phyloP scores from a whole-genome alignment of 495 filamentous ascomycete species.

The Glutinoglossum americanum region DNA sequence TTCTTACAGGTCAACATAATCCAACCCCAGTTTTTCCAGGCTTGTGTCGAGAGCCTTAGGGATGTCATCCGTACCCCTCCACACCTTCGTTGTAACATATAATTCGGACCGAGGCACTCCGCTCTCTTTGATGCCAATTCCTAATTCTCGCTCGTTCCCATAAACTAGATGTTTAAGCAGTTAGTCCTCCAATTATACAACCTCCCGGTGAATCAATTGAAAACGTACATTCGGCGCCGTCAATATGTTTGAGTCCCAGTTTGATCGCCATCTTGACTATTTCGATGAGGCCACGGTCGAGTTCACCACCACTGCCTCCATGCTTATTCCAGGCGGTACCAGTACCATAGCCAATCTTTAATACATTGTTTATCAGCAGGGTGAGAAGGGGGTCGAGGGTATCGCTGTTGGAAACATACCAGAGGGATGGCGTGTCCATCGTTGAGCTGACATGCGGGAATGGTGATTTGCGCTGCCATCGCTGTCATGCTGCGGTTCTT shows the following conservation, averaged over 20 bases:
- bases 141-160: conserved; percentile 57
- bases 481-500: conserved; percentile 17
- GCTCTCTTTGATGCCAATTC: conserved; percentile 47
- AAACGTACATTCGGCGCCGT: conserved; percentile 45
- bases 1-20: conserved; percentile 56
- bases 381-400: background rate
- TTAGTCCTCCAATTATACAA: no score
- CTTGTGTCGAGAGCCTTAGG: conserved; percentile 43
- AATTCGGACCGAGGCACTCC: conserved; percentile 43
- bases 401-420: conserved; percentile 21
- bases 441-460: conserved; percentile 33
- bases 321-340: conserved; percentile 40
- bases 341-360: conserved; percentile 51
- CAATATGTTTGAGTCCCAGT: conserved; percentile 52
- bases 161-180: conserved; percentile 30
- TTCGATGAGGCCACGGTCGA: conserved; percentile 33
- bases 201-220: background rate
- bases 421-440: conserved; percentile 56
- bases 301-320: conserved; percentile 11
- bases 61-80: conserved; percentile 36
- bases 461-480: conserved; percentile 2
- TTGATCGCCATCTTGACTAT: conserved; percentile 45
- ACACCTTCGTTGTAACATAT: conserved; percentile 58
- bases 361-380: background rate
- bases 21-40: conserved; percentile 49